Base-by-base conservation (phyloP, 352 stramenopile genomes). In the Phytophthora sp. region DNA sequence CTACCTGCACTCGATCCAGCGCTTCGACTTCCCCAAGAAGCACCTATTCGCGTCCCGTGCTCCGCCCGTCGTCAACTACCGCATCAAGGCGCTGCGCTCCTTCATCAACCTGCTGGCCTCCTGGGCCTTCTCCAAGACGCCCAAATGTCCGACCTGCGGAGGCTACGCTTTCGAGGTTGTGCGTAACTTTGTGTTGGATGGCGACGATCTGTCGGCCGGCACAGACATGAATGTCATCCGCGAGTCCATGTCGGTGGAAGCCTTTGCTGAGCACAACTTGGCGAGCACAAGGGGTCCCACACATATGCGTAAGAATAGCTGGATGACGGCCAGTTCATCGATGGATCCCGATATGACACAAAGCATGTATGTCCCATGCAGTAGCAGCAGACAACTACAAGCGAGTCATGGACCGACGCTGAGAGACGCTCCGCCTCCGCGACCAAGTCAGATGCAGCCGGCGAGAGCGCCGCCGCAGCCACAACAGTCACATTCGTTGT, bases 21-120 rank as follows among this genome's bases (percentile, higher is more conserved):
- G 76, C 58, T 95, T 95, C 63, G 80, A 88, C 38, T 95, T 95
- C 57, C 88, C 88, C 1, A 94, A 93, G 72, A 95, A 95, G 71
- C 88, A 95, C 64, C 41, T 93, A 5, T 93, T 95, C 57, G 86
- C 82, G 12, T 94, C 88, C 12, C 73, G 80, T 41, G 88, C 83
- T 44, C 76, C 81, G n/a, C 68, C 83, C 2, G 86, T 95, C 5
- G 63, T 95, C 52, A 94, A 95, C 71, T 95, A 95, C 62, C 88
- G 88, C 36, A 76, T 91, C 47, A 89, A 92, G 58, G 88, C 86
- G 33, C 70, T 95, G 55, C 88, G 88, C 7, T 85, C 85, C n/a
- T 95, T 95, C 56, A 67, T 94, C 21, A 93, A 93, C 50, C 29
- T 93, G 62, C 62, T 95, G 44, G 86, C 86, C 9, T 89, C 82